Percentiles rank a stretch among this genome's conserved stretches.
Evolutionary conservation across 1,284 basidiomycete species (phyloP).

Genomic region (Sphaerobolus stellatus): DNA sequence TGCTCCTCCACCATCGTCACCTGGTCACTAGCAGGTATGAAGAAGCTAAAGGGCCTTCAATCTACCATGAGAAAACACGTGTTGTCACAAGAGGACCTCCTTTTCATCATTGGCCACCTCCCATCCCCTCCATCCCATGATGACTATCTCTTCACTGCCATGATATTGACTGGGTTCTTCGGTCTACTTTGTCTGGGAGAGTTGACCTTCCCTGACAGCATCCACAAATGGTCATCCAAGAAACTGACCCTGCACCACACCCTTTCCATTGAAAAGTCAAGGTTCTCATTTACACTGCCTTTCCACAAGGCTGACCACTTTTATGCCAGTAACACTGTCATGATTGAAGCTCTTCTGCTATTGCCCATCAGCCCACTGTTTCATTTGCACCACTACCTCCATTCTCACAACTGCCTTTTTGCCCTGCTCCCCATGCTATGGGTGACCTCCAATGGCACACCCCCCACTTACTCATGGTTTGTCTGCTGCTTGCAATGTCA

Average conservation of each 20-base stretch:
- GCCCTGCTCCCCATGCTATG: constrained; percentile 14
- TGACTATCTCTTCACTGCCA: constrained; percentile 29
- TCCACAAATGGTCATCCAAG: too few relatives aligned
- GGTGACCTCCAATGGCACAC: constrained; percentile 2
- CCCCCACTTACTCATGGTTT: constrained; percentile 11
- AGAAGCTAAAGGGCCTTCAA: too few relatives aligned
- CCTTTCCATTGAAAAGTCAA: too few relatives aligned
- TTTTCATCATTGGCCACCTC: too few relatives aligned
- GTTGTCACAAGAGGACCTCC: too few relatives aligned
- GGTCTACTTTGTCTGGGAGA: constrained; percentile 34
- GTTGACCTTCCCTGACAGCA: constrained; percentile 23
- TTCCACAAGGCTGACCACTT: constrained; percentile 34
- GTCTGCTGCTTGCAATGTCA: constrained; percentile 11
- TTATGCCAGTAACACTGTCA: constrained; percentile 25
- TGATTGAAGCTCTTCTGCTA: constrained; percentile 19
- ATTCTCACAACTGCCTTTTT: constrained; percentile 21
- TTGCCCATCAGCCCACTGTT: too few relatives aligned
- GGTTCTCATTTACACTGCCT: too few relatives aligned
- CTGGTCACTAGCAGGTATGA: too few relatives aligned
- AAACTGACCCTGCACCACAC: too few relatives aligned
- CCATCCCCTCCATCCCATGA: too few relatives aligned
- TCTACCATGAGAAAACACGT: too few relatives aligned
- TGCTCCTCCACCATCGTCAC: too few relatives aligned
- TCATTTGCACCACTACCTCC: constrained; percentile 21
- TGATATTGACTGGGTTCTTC: constrained; percentile 29